phyloP scores from a whole-genome alignment of 2,329 filamentous ascomycete species.

The Colletotrichum noveboracense region DNA sequence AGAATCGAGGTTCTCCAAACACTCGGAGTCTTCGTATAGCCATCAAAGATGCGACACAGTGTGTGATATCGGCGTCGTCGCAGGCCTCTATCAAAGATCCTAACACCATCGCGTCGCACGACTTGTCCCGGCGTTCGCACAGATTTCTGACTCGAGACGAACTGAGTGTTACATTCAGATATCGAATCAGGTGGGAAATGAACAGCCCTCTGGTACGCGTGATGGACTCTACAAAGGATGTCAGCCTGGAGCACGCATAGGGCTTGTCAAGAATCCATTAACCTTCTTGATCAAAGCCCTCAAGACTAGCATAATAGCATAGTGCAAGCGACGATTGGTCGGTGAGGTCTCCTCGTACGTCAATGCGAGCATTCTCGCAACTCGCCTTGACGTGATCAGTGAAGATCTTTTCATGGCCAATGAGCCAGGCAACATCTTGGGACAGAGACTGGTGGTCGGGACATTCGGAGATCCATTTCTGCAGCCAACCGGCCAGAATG shows the following conservation, averaged over 20 bases:
- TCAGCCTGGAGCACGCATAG: not conserved
- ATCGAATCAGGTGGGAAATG: not conserved
- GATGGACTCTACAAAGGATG: not conserved
- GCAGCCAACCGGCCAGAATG: not conserved
- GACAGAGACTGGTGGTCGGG: not conserved
- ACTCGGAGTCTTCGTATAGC: not conserved
- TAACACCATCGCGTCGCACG: not conserved
- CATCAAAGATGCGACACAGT: not conserved
- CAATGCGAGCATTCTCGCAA: not conserved
- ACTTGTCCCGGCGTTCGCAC: not conserved
- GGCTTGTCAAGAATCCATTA: not conserved
- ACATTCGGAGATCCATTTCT: not conserved
- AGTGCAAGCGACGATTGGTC: not conserved
- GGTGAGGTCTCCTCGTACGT: not conserved
- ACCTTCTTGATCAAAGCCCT: not conserved
- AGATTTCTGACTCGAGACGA: not conserved
- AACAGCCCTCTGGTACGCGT: not conserved
- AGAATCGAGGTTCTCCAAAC: not conserved
- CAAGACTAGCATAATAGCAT: not conserved
- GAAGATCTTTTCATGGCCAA: not conserved
- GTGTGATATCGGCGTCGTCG: not conserved
- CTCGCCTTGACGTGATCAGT: not conserved
- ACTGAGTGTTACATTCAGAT: not conserved
- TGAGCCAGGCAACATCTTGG: not conserved
- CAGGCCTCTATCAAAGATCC: not conserved